Conservation (phyloP, 352 stramenopile species). For the Thraustochytrium sp. region DNA sequence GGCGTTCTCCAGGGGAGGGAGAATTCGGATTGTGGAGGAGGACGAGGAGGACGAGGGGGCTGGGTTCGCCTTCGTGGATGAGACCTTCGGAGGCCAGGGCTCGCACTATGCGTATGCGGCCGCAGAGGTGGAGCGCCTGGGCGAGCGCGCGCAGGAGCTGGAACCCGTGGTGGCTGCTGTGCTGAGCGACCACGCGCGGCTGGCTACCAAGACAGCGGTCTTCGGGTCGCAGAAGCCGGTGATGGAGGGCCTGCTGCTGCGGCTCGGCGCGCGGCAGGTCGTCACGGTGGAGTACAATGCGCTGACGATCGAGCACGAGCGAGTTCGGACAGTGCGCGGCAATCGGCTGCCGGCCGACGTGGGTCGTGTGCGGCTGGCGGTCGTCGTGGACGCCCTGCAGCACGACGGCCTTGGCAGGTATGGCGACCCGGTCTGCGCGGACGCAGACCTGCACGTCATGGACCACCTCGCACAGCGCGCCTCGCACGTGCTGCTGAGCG, state of each 20-base stretch:
- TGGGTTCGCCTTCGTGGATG: slow-evolving; percentile 44
- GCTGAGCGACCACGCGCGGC: not conserved
- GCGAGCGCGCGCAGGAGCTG: not conserved
- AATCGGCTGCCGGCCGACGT: not conserved
- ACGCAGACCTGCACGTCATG: slow-evolving; percentile 61
- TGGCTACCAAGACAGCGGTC: not conserved
- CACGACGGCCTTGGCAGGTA: slow-evolving; percentile 67
- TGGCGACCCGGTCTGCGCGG: slow-evolving; percentile 59
- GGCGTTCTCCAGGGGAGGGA: slow-evolving; percentile 25
- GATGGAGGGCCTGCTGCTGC: not conserved
- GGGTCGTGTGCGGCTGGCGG: slow-evolving; percentile 50
- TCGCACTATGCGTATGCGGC: slow-evolving; percentile 30
- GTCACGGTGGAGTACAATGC: not conserved
- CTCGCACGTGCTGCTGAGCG: slow-evolving; percentile 51
- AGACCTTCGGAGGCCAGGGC: slow-evolving; percentile 26
- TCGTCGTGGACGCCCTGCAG: slow-evolving; percentile 58
- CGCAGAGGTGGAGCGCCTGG: not conserved
- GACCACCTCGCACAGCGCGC: not conserved
- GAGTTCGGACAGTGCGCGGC: not conserved
- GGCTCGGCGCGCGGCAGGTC: not conserved
- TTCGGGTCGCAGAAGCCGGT: slow-evolving; percentile 15
- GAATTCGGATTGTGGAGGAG: not conserved
- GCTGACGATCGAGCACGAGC: not conserved
- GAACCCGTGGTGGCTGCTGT: not conserved
- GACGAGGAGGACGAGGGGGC: too few relatives aligned